A percentile compares a stretch with the other conserved stretches of the same genome.
Evolutionary conservation across 192 early-diverging fungal species (phyloP).

Genomic region (Rhizoclosmatium globosum): DNA sequence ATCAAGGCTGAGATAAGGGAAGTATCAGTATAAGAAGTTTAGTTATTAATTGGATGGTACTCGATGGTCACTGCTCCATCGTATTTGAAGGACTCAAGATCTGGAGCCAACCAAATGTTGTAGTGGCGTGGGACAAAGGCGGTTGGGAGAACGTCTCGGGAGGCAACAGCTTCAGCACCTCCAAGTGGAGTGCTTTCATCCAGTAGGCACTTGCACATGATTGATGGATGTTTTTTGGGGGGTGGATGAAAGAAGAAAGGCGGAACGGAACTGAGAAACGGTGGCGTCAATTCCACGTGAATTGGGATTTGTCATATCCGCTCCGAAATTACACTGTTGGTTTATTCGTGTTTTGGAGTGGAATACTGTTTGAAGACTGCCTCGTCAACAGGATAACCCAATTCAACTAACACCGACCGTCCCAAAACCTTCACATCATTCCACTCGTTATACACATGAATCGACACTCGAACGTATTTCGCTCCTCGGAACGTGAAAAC

Average conservation of each 20-base stretch:
- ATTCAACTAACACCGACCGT: constrained; percentile 33
- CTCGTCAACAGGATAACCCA: constrained; percentile 30
- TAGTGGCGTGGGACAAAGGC: constrained; percentile 79
- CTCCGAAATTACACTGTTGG: not conserved
- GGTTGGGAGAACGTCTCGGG: constrained; percentile 72
- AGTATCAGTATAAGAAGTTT: not conserved
- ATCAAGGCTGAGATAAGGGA: not conserved
- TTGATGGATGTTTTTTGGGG: no score
- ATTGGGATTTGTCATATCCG: not conserved
- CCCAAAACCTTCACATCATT: constrained; percentile 37
- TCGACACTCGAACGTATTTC: constrained; percentile 42
- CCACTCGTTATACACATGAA: constrained; percentile 52
- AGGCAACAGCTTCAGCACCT: not conserved
- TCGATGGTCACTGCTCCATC: constrained; percentile 77
- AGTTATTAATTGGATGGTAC: constrained; percentile 46
- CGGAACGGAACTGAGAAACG: no score
- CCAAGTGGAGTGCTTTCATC: no score
- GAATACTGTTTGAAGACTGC: not conserved
- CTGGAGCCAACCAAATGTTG: constrained; percentile 73
- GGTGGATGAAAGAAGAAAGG: no score
- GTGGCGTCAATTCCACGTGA: not conserved
- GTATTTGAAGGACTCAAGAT: constrained; percentile 77
- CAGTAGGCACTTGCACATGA: not conserved
- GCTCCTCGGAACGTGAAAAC: constrained; percentile 45
- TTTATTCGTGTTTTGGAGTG: not conserved